Evolutionary conservation across 805 yeast genomes (phyloP).

Genomic region (Suhomyces tanzawaensis): DNA sequence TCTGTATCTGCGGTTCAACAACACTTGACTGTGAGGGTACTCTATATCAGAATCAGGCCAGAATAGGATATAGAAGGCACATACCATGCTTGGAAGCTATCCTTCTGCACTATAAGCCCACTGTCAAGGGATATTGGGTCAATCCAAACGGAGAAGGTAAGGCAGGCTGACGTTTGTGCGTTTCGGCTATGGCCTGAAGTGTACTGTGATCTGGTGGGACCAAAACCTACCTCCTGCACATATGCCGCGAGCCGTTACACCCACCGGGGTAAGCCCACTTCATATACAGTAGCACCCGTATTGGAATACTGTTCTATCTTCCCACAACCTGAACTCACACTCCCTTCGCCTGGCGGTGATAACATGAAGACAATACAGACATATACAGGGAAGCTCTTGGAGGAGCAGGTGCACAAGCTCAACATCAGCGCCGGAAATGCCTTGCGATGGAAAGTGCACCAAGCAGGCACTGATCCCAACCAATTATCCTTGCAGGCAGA

Average conservation of each 20-base stretch:
- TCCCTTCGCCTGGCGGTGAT: constrained; percentile 1
- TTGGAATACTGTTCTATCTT: too few species aligned
- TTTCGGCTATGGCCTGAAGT: too few species aligned
- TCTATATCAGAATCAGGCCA: constrained; percentile 29
- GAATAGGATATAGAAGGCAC: constrained; percentile 37
- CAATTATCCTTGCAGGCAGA: constrained; percentile 26
- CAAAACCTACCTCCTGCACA: too few species aligned
- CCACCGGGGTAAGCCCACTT: too few species aligned
- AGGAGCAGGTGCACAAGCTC: constrained; percentile 9
- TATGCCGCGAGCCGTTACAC: too few species aligned
- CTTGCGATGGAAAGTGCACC: constrained; percentile 1
- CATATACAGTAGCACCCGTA: too few species aligned
- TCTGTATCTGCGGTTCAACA: constrained; percentile 34
- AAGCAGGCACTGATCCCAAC: not conserved
- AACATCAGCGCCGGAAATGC: constrained; percentile 5
- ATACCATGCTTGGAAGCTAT: constrained; percentile 25
- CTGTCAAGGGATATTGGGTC: too few species aligned
- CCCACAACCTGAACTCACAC: too few species aligned
- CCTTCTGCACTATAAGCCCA: not conserved
- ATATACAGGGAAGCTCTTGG: constrained; percentile 7
- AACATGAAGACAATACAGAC: constrained; percentile 1
- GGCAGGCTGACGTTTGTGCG: too few species aligned
- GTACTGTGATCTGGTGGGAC: too few species aligned
- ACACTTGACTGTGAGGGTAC: constrained; percentile 28
- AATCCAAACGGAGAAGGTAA: not conserved